Conservation (phyloP, 1,284 basidiomycete species). For the Xanthoconium separans region DNA sequence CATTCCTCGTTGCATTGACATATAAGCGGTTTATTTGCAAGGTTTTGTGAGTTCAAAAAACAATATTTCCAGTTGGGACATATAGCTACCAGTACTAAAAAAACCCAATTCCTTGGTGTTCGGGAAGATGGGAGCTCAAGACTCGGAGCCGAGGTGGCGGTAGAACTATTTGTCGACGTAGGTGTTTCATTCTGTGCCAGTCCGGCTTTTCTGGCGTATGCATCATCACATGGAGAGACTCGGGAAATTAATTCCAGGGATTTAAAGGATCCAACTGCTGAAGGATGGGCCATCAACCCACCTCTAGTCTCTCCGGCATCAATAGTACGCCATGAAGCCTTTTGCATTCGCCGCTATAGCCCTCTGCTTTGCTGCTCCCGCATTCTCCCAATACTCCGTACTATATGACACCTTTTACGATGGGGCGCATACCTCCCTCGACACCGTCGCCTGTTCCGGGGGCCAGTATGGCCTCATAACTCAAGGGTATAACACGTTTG, state of each 20-base stretch:
- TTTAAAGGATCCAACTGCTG: too few relatives aligned
- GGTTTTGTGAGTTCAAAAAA: too few relatives aligned
- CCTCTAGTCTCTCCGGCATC: not conserved
- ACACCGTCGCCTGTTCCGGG: slow-evolving; percentile 47
- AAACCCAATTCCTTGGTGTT: too few relatives aligned
- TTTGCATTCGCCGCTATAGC: not conserved
- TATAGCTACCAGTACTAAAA: too few relatives aligned
- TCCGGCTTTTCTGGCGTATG: not conserved
- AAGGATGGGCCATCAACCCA: not conserved
- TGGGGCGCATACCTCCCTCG: slow-evolving; percentile 30
- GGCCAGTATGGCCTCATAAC: slow-evolving; percentile 40
- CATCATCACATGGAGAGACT: not conserved
- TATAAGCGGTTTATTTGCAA: too few relatives aligned
- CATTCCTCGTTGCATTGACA: too few relatives aligned
- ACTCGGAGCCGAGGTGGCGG: too few relatives aligned
- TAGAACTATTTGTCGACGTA: not conserved
- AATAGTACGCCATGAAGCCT: slow-evolving; percentile 13
- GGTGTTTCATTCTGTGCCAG: not conserved
- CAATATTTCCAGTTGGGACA: too few relatives aligned
- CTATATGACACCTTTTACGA: slow-evolving; percentile 38
- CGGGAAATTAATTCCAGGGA: too few relatives aligned
- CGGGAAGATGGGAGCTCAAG: too few relatives aligned
- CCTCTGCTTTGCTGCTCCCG: slow-evolving; percentile 7
- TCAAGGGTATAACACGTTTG: slow-evolving; percentile 42
- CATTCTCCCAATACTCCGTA: slow-evolving; percentile 10